Evolutionary conservation across 306 rosid species (phyloP).

Genomic region (Luffa aegyptiaca): DNA sequence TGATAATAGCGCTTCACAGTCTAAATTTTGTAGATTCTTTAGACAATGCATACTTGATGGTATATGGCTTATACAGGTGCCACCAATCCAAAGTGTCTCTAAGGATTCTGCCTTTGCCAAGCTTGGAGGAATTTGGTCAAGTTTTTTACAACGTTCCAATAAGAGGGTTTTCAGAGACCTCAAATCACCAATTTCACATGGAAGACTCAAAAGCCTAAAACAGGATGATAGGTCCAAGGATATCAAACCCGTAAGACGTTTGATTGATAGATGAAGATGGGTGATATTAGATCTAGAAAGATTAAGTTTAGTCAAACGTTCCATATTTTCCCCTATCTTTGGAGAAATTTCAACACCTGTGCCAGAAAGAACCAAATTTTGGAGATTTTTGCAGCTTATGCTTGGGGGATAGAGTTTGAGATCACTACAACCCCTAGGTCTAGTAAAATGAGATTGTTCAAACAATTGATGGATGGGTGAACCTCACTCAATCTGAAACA

Average conservation of each 20-base stretch:
- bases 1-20: not conserved
- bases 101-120: not conserved
- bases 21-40: not conserved
- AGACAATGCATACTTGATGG: not conserved
- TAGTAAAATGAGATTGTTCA: not conserved
- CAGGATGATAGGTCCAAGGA: conserved; percentile 4
- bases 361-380: not conserved
- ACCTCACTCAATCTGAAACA: not conserved
- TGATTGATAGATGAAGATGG: conserved; percentile 3
- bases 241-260: not conserved
- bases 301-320: conserved; percentile 4
- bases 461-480: not conserved
- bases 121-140: conserved; percentile 4
- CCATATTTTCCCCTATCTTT: conserved; percentile 5
- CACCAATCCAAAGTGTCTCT: not conserved
- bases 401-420: not conserved
- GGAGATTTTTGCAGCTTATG: not conserved
- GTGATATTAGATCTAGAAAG: conserved; percentile 6
- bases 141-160: not conserved
- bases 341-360: conserved; percentile 9
- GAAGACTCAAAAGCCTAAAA: conserved; percentile 7
- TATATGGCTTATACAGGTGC: not conserved
- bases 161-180: conserved; percentile 10
- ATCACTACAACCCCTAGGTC: not conserved
- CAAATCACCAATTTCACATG: not conserved